Evolutionary conservation across 2,329 filamentous ascomycete species (phyloP), one percentile per base, ranked within the genome.

Genomic region (Hypoxylon sp.): DNA sequence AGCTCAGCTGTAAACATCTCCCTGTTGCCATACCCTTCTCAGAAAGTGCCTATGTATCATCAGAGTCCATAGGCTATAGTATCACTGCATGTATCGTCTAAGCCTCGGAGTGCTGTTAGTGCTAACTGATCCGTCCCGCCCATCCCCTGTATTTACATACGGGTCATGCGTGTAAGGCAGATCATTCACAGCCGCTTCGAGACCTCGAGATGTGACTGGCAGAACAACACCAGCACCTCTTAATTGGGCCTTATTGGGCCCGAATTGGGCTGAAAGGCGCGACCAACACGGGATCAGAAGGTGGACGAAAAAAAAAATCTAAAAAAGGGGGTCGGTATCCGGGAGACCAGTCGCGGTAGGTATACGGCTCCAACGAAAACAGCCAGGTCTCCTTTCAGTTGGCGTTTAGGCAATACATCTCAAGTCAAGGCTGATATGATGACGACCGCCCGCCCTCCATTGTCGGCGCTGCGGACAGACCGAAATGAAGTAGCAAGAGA

Each of bases 341-440:
- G 13, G 29, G 31, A 31, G 29, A 43, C 49, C 29, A 26, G 18
- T 17, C 23, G 13, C 27, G 47, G n/a, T n/a, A n/a, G 4, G 24
- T 15, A 54, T 37, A 40, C 48, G 42, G 48, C 48, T 42, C 13
- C 15, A 27, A 40, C 43, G 35, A 58, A 58, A 55, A 58, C 42
- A n/a, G 24, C n/a, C 29, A 24, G 37, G 38, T 15, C n/a, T 15
- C n/a, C 31, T n/a, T 8, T 9, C 15, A 17, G n/a, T 35, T 8
- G n/a, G n/a, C 8, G 31, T 13, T 35, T 35, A 15, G n/a, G n/a
- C n/a, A n/a, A 17, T 35, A 35, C 31, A 35, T n/a, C 31, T 35
- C 17, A 5, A 2, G 31, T 11, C 27, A 3, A 10, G 27, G 13
- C 27, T 11, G 9, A 10, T 11, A 29, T 29, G 9, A 10, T 10